Evolutionary conservation across 805 yeast species (phyloP).

Genomic region (Yarrowia sp.): DNA sequence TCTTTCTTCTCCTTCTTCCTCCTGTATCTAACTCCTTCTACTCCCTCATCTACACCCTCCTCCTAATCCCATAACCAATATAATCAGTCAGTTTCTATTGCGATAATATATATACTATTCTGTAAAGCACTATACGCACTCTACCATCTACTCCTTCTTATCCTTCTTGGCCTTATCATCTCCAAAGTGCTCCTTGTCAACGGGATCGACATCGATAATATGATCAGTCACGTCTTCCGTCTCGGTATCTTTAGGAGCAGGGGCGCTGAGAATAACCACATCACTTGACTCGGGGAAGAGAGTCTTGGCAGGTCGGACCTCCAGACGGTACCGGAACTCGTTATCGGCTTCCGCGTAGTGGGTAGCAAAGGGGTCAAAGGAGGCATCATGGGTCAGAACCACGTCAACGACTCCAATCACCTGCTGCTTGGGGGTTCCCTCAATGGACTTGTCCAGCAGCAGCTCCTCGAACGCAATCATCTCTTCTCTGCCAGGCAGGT

Average conservation of each 20-base stretch:
- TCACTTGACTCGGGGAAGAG: not conserved
- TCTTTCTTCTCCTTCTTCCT: too few species aligned
- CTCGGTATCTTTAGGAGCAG: not conserved
- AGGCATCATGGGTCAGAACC: constrained; percentile 9
- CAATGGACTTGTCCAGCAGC: constrained; percentile 16
- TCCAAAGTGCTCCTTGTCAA: not conserved
- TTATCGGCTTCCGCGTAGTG: not conserved
- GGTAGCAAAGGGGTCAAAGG: constrained; percentile 5
- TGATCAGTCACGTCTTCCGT: not conserved
- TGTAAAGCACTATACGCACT: too few species aligned
- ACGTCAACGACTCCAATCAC: constrained; percentile 18
- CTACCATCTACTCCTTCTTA: too few species aligned
- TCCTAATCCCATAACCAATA: too few species aligned
- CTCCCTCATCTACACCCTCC: too few species aligned
- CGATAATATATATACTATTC: too few species aligned
- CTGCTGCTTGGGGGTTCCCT: constrained; percentile 8
- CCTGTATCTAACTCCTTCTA: too few species aligned
- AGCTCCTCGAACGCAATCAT: constrained; percentile 17
- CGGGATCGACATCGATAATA: constrained; percentile 8
- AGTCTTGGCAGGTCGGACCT: constrained; percentile 15
- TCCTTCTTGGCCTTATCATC: not conserved
- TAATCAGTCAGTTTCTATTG: too few species aligned
- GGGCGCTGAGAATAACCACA: not conserved
- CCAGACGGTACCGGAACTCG: constrained; percentile 9
- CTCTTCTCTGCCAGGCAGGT: constrained; percentile 7